A percentile compares a stretch with the other conserved stretches of the same genome.
Evolutionary conservation across 2,329 filamentous ascomycete genomes (phyloP).

Genomic region (Neofusicoccum ribis): DNA sequence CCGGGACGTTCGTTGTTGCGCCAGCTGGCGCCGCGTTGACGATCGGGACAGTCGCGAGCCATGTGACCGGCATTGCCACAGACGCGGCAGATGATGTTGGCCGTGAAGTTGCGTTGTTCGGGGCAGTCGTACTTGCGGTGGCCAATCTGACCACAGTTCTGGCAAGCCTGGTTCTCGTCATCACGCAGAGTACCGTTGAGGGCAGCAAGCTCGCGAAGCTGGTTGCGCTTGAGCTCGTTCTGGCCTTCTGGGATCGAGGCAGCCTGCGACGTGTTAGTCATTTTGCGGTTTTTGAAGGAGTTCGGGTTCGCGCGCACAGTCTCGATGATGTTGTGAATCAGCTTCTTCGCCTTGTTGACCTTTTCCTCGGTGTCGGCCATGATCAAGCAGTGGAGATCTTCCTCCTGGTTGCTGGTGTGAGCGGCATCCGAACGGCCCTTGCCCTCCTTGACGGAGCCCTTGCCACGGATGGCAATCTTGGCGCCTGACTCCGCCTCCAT

Average conservation of each 20-base stretch:
- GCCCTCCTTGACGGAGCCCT: constrained; percentile 99
- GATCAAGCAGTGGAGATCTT: constrained; percentile 97
- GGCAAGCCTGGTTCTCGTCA: constrained; percentile 98
- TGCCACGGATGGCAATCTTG: constrained; percentile 99
- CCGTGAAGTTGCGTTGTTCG: constrained; percentile 97
- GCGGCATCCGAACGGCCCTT: constrained; percentile 98
- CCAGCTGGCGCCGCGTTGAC: constrained; percentile 88
- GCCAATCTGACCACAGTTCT: constrained; percentile 98
- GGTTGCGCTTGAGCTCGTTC: constrained; percentile 98
- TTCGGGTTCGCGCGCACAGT: constrained; percentile 67
- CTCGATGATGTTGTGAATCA: constrained; percentile 98
- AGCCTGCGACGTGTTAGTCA: constrained; percentile 61
- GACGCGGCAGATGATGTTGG: constrained; percentile 97
- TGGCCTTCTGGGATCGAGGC: constrained; percentile 98
- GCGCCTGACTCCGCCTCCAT: constrained; percentile 97
- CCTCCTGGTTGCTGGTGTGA: constrained; percentile 99
- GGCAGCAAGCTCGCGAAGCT: constrained; percentile 93
- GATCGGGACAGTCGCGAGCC: constrained; percentile 95
- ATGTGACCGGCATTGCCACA: constrained; percentile 98
- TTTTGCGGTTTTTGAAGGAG: background rate
- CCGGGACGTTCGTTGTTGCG: constrained; percentile 66
- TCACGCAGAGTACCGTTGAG: constrained; percentile 99
- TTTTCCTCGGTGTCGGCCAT: constrained; percentile 99
- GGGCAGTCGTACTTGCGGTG: constrained; percentile 99
- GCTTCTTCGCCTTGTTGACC: constrained; percentile 97